A percentile compares a stretch with the other conserved stretches of the same genome.
Evolutionary conservation across 2,329 filamentous ascomycete species (phyloP).

Genomic region (Colletotrichum australisinense): DNA sequence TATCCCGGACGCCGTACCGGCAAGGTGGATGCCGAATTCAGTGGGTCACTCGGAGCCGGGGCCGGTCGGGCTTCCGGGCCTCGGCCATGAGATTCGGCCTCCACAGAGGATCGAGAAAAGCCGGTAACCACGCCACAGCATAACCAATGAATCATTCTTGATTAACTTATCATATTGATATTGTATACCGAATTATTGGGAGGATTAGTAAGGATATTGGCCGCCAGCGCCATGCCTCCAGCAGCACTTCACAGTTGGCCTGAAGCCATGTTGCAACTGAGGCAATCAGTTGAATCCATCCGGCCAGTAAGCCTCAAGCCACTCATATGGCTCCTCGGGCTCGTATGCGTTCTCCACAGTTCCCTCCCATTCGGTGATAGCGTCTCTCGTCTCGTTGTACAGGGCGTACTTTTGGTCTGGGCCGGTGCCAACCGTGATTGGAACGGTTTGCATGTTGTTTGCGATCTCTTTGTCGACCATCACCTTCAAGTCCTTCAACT

Average conservation of each 20-base stretch:
- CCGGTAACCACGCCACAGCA: too few species aligned
- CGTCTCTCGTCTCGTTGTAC: conserved; percentile 42
- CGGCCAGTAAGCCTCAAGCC: conserved; percentile 62
- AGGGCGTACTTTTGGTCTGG: conserved; percentile 44
- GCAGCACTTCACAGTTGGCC: neutral
- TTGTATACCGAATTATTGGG: too few species aligned
- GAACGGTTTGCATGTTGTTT: conserved; percentile 43
- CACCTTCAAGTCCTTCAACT: conserved; percentile 40
- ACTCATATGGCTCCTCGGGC: conserved; percentile 59
- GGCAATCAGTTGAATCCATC: conserved; percentile 38
- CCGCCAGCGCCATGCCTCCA: neutral
- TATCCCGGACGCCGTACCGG: neutral
- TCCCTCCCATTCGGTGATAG: conserved; percentile 41
- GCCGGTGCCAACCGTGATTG: conserved; percentile 40
- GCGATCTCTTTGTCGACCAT: conserved; percentile 44
- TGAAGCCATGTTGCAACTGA: too few species aligned
- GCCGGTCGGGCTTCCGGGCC: neutral
- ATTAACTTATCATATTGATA: too few species aligned
- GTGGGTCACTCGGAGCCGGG: neutral
- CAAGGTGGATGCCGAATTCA: neutral
- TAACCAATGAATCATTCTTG: too few species aligned
- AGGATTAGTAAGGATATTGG: neutral
- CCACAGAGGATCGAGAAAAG: too few species aligned
- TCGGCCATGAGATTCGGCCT: neutral
- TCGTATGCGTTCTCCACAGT: conserved; percentile 38